Evolutionary conservation across 768 basidiomycete species (phyloP), one percentile per base, ranked within the genome.

Genomic region (Nidularia sp.): DNA sequence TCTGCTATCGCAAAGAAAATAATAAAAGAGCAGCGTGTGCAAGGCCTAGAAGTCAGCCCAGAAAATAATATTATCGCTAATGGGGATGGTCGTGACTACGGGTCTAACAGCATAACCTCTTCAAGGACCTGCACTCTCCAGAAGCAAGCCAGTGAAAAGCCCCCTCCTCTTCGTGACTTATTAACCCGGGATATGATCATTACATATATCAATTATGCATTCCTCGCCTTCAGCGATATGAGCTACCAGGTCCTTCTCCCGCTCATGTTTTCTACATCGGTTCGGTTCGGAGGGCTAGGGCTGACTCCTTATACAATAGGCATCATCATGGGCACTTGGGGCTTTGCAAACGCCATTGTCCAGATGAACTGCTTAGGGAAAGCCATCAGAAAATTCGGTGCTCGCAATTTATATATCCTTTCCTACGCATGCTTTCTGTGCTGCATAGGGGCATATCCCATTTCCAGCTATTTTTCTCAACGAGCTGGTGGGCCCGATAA

Each of bases 281-380:
- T 81, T 44, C 64, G 67, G 12, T 70, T 77, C 1, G 88, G 88
- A 22, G 88, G 88, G 1, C 77, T 89, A 4, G 86, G 86, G 3
- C 70, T 90, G 39, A 67, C 74, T 25, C 84, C 89, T 0, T 75
- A 78, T 42, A 60, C 64, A 4, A 90, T 90, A 35, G 88, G 88
- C 5, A 65, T 70, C 32, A 79, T 83, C 51, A 74, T 85, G 54
- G 74, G 78, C n/a, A 55, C 48, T 1, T 51, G 57, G 33, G 85
- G 85, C 6, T 53, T 81, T 12, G 57, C 73, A 48, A 83, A 79
- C 55, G 78, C 77, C 34, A 13, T 80, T 50, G 62, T 81, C 59
- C 81, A 82, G 59, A 58, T 80, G 13, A 65, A 75, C 50, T 70
- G 78, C 60, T 78, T 86, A 55, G 78, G 80, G 4, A 63, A 67